Conservation (phyloP, 352 stramenopile species). For the Globisporangium parvum region DNA sequence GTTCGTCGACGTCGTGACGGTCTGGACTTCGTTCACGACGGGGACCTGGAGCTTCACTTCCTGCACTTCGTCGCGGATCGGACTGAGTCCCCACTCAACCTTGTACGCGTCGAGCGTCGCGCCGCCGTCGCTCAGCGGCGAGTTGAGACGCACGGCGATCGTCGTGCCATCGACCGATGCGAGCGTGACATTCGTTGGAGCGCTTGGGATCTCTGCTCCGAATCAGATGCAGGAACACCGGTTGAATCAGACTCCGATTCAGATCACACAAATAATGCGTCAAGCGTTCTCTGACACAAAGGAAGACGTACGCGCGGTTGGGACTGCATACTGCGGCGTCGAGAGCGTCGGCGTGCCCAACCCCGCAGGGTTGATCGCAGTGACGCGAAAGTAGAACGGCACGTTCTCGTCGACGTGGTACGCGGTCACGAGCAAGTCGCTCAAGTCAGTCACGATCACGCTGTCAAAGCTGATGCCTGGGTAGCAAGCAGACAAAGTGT, state of each 20-base stretch:
- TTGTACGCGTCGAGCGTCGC: slow-evolving; percentile 83
- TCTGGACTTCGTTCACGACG: slow-evolving; percentile 66
- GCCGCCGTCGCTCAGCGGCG: slow-evolving; percentile 83
- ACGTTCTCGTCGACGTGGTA: slow-evolving; percentile 90
- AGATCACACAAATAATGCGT: too few relatives aligned
- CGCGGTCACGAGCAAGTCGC: slow-evolving; percentile 74
- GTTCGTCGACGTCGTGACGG: slow-evolving; percentile 65
- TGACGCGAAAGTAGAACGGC: slow-evolving; percentile 93
- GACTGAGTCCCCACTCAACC: slow-evolving; percentile 84
- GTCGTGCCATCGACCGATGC: slow-evolving; percentile 84
- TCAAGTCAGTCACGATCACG: slow-evolving; percentile 84
- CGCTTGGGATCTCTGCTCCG: slow-evolving; percentile 42
- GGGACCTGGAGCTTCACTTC: slow-evolving; percentile 53
- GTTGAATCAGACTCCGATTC: too few relatives aligned
- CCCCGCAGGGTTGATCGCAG: slow-evolving; percentile 88
- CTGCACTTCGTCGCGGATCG: slow-evolving; percentile 83
- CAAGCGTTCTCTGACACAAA: neutral
- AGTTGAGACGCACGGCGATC: slow-evolving; percentile 69
- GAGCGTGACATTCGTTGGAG: slow-evolving; percentile 71
- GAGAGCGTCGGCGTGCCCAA: slow-evolving; percentile 56
- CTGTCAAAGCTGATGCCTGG: slow-evolving; percentile 82
- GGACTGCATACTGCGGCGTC: slow-evolving; percentile 79
- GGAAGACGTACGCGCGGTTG: slow-evolving; percentile 56
- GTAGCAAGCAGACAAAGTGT: neutral
- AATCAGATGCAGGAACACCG: neutral